Evolutionary conservation across 2,329 filamentous ascomycete genomes (phyloP).

Genomic region (Arthroderma sp.): DNA sequence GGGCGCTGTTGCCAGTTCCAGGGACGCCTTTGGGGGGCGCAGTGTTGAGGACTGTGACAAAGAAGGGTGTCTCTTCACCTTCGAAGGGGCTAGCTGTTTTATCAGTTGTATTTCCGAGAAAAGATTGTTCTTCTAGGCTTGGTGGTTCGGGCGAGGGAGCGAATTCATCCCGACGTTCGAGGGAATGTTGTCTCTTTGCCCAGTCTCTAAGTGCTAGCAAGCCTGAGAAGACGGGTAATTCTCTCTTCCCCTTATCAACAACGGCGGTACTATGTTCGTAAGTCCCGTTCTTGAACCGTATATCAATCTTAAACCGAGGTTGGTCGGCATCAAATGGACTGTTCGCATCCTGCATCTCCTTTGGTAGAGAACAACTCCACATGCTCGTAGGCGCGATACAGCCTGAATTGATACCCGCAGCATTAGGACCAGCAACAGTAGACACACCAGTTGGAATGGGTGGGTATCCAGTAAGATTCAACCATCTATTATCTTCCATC

Average conservation of each 20-base stretch:
- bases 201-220: not conserved
- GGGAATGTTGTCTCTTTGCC: not conserved
- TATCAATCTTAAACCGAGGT: conserved; percentile 70
- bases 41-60: conserved; percentile 55
- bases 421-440: conserved; percentile 63
- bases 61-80: conserved; percentile 81
- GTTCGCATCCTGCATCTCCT: conserved; percentile 57
- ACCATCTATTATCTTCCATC: conserved; percentile 48
- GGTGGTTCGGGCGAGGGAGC: conserved; percentile 38
- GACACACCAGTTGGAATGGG: conserved; percentile 74
- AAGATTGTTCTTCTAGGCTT: conserved; percentile 56
- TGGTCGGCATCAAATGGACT: conserved; percentile 53
- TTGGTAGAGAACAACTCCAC: conserved; percentile 79
- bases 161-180: conserved; percentile 25
- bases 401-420: conserved; percentile 49
- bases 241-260: conserved; percentile 20
- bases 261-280: conserved; percentile 51
- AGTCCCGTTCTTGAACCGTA: conserved; percentile 48
- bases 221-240: not conserved
- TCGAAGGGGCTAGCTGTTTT: conserved; percentile 56
- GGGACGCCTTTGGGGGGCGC: conserved; percentile 20
- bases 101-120: conserved; percentile 79
- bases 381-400: conserved; percentile 62
- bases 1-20: conserved; percentile 22
- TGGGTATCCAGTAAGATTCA: conserved; percentile 77